Base-by-base conservation (phyloP, 257 asterid species). In the Solanum bulbocastanum region DNA sequence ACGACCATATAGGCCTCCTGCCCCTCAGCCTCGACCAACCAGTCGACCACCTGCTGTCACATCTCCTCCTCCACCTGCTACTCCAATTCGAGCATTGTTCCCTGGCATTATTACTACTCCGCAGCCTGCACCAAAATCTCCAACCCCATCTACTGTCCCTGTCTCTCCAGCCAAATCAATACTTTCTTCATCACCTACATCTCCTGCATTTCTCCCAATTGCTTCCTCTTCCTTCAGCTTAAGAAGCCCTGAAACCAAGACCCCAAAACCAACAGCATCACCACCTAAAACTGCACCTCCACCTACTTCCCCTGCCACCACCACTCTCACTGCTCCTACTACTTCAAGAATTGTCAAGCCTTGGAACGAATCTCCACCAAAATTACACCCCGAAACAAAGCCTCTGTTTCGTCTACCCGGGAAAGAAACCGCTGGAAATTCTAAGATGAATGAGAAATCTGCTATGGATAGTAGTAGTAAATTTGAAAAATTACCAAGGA, bases 401-500 rank as follows among this genome's bases (percentile, higher is more conserved):
- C 74, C 89, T 84, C 94, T 56, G n/a, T 56, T 56, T 56, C 65
- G 65, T 56, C 65, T 93, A n/a, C 75, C 91, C 5, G 69, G 42
- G 18, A 88, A 91, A 30, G 89, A 58, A 52, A 74, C 35, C 13
- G 23, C 27, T 65, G 65, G 68, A 69, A 89, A 72, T 27, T 84
- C 89, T 4, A 86, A 86, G 87, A 40, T 44, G 78, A 84, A 91
- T 11, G 92, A 85, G 23, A 88, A 87, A 68, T 76, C 88, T 49
- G 16, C 72, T 5, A 30, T n/a, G 15, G n/a, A 16, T 14, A 78
- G 90, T 5, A 68, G 91, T 25, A 30, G 23, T 4, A 89, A 88
- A 56, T 82, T 90, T n/a, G 91, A 91, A 33, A 93, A 89, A 83
- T 11, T 8, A 12, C 96, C 94, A 10, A 69, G 86, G 89, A 91